A percentile compares a stretch with the other conserved stretches of the same genome.
These are phyloP conservation scores for Tolypocladium amazonense DNA, from an alignment of 2,329 filamentous ascomycete genomes.

Conservation along the genomic window DNA sequence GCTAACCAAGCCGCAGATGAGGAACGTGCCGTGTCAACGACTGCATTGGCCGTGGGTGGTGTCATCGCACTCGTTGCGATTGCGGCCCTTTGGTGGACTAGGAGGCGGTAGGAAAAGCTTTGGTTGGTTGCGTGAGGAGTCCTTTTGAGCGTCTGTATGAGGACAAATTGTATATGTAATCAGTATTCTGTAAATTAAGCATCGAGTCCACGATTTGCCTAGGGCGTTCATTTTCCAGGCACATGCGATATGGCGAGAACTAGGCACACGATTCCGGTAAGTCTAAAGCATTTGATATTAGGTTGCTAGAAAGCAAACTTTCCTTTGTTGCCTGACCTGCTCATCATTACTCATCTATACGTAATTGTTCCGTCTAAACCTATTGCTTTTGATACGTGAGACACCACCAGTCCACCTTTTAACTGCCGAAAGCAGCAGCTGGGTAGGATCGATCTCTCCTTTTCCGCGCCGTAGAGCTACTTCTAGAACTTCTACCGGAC, in stretches of 20 bases:
- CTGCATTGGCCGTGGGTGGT: constrained; percentile 20
- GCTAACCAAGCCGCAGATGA: constrained; percentile 17
- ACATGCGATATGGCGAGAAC: not conserved
- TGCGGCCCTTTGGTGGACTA: constrained; percentile 26
- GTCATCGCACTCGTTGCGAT: constrained; percentile 25
- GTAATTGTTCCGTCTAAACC: not conserved
- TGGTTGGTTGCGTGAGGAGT: not conserved
- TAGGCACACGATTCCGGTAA: not conserved
- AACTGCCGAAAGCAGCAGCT: constrained; percentile 47
- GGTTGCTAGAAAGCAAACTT: not conserved
- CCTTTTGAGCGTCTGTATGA: not conserved
- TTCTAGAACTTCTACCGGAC: constrained; percentile 41
- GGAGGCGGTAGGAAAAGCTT: constrained; percentile 12
- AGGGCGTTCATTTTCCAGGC: not conserved
- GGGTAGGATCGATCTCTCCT: constrained; percentile 53
- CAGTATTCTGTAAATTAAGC: not conserved
- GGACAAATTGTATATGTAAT: constrained; percentile 1
- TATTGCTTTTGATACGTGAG: not conserved
- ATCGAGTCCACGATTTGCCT: not conserved
- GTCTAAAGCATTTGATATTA: not conserved
- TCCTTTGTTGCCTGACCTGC: not conserved
- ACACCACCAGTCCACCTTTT: not conserved
- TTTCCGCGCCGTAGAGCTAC: constrained; percentile 42
- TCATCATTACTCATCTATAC: not conserved
- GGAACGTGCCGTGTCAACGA: constrained; percentile 19